A percentile compares a stretch with the other conserved stretches of the same genome.
Conservation (phyloP, 257 asterid species). For the Solanum clarkiae region DNA sequence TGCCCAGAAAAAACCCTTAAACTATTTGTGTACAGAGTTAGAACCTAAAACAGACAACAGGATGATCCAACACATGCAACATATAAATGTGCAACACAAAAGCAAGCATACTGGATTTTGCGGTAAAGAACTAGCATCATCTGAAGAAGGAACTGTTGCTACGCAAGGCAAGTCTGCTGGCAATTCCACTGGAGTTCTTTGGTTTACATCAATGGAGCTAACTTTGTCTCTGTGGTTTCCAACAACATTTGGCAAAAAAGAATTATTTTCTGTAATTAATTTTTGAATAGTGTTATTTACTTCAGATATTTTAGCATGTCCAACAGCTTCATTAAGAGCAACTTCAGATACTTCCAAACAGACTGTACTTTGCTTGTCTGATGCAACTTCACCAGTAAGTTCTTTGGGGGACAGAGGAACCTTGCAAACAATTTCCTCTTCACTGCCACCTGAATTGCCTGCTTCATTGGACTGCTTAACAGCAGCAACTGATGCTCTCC, state of each 20-base stretch:
- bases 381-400: constrained; percentile 13
- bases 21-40: constrained; percentile 1
- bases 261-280: constrained; percentile 2
- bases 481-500: neutral
- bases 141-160: constrained; percentile 8
- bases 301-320: constrained; percentile 4
- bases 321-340: constrained; percentile 1
- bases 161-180: neutral
- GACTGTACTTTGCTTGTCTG: constrained; percentile 4
- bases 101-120: constrained; percentile 24
- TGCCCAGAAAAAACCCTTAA: neutral
- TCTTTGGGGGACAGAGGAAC: constrained; percentile 11
- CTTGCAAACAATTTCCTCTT: neutral
- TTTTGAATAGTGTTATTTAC: constrained; percentile 1
- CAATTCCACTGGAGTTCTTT: neutral
- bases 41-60: neutral
- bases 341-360: constrained; percentile 10
- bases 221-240: constrained; percentile 8
- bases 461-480: constrained; percentile 9
- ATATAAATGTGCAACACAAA: neutral
- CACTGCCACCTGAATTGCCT: constrained; percentile 1
- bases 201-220: constrained; percentile 6
- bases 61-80: neutral
- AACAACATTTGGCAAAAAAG: constrained; percentile 1
- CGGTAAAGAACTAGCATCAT: constrained; percentile 6